Conservation (phyloP, 495 filamentous ascomycete genomes). For the Neurospora sp. region DNA sequence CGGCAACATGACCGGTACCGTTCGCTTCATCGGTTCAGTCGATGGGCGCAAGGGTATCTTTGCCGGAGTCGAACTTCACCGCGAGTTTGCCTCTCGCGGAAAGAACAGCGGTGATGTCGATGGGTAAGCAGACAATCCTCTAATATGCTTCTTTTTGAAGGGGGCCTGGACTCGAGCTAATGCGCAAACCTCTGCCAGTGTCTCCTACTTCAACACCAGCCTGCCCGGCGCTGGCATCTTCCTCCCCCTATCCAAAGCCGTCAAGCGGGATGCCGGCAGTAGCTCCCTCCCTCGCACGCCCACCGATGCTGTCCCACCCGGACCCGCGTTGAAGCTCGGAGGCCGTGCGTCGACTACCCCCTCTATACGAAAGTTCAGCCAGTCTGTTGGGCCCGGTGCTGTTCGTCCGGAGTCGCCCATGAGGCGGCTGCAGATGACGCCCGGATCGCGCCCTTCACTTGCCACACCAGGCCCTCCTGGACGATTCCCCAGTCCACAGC, state of each 20-base stretch:
- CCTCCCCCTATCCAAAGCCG: conserved; percentile 76
- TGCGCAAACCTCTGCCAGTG: conserved; percentile 29
- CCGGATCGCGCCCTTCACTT: conserved; percentile 43
- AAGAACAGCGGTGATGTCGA: conserved; percentile 98
- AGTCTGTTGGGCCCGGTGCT: conserved; percentile 73
- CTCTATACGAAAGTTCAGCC: conserved; percentile 61
- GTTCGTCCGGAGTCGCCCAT: conserved; percentile 77
- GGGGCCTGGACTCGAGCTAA: not conserved
- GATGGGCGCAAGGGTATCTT: conserved; percentile 85
- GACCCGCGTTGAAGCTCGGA: conserved; percentile 37
- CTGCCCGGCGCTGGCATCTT: conserved; percentile 83
- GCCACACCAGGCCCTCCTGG: conserved; percentile 36
- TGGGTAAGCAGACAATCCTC: conserved; percentile 48
- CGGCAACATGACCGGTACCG: conserved; percentile 81
- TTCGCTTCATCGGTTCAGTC: conserved; percentile 83
- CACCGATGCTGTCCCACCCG: conserved; percentile 47
- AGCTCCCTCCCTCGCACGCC: conserved; percentile 57
- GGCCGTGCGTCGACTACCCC: conserved; percentile 56
- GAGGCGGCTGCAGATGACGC: conserved; percentile 49
- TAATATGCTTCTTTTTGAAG: not conserved
- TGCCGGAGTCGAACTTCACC: conserved; percentile 85
- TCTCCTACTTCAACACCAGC: conserved; percentile 75
- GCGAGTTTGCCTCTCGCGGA: conserved; percentile 68
- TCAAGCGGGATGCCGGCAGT: conserved; percentile 51
- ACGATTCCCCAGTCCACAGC: conserved; percentile 56